Conservation (phyloP, 441 rosid genomes). For the Aquilaria agallochum region DNA sequence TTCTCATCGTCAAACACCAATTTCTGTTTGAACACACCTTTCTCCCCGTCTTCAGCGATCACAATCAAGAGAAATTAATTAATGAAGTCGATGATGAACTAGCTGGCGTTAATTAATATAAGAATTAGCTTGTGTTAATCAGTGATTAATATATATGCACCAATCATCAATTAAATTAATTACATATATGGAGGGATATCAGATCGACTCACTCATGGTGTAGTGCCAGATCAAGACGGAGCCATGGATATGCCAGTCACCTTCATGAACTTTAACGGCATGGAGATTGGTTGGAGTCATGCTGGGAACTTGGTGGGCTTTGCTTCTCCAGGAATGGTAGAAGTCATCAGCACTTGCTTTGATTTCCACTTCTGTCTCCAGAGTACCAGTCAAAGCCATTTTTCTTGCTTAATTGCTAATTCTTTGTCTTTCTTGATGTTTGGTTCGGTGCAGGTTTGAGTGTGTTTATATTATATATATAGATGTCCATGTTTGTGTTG, state of each 20-base stretch:
- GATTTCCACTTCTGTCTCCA: background rate
- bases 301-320: background rate
- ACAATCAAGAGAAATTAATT: too few species aligned
- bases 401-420: too few species aligned
- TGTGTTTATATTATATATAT: too few species aligned
- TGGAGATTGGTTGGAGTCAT: slow-evolving; percentile 7
- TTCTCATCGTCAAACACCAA: background rate
- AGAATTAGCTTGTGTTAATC: too few species aligned
- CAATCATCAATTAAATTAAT: too few species aligned
- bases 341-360: background rate
- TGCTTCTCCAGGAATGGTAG: background rate
- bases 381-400: background rate
- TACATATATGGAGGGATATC: too few species aligned
- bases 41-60: background rate
- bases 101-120: too few species aligned
- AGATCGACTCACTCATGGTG: slow-evolving; percentile 5
- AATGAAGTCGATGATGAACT: too few species aligned
- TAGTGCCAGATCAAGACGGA: slow-evolving; percentile 21
- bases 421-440: too few species aligned
- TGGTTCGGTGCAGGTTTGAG: too few species aligned
- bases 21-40: background rate
- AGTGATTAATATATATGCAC: too few species aligned
- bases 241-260: slow-evolving; percentile 31
- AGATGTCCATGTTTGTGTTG: too few species aligned
- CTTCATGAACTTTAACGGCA: slow-evolving; percentile 25